phyloP scores from a whole-genome alignment of 2,329 filamentous ascomycete genomes.

The Thielaviopsis ethacetica region DNA sequence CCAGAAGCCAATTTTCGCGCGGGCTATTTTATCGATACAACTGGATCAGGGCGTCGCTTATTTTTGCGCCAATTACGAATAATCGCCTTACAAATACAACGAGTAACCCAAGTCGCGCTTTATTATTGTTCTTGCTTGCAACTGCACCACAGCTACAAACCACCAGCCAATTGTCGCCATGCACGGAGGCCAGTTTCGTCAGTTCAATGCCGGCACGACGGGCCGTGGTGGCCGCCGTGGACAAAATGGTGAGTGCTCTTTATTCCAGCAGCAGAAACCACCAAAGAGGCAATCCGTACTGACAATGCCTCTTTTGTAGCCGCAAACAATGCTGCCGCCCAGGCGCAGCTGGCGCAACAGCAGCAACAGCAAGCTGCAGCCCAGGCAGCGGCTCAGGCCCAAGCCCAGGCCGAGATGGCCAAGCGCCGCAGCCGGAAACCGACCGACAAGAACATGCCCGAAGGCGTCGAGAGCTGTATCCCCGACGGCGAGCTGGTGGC shows the following conservation, averaged over 20 bases:
- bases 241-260: constrained; percentile 7
- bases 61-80: background rate
- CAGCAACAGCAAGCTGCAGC: constrained; percentile 31
- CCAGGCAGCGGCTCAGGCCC: constrained; percentile 36
- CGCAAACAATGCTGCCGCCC: constrained; percentile 24
- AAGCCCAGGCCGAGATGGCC: constrained; percentile 43
- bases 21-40: too few species aligned
- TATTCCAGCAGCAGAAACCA: background rate
- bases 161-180: background rate
- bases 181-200: constrained; percentile 11
- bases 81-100: background rate
- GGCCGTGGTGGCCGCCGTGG: constrained; percentile 2
- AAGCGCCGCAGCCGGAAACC: constrained; percentile 77
- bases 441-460: constrained; percentile 86
- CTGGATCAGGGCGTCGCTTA: background rate
- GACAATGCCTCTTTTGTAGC: background rate
- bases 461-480: constrained; percentile 68
- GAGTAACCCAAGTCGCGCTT: background rate
- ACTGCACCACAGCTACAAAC: background rate
- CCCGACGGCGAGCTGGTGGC: constrained; percentile 61
- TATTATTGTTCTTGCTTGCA: too few species aligned
- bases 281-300: background rate
- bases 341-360: constrained; percentile 35
- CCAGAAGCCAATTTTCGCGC: too few species aligned
- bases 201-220: constrained; percentile 9